These are phyloP conservation scores for Echites panduratus DNA, from an alignment of 257 asterid genomes.

Conservation along the genomic window DNA sequence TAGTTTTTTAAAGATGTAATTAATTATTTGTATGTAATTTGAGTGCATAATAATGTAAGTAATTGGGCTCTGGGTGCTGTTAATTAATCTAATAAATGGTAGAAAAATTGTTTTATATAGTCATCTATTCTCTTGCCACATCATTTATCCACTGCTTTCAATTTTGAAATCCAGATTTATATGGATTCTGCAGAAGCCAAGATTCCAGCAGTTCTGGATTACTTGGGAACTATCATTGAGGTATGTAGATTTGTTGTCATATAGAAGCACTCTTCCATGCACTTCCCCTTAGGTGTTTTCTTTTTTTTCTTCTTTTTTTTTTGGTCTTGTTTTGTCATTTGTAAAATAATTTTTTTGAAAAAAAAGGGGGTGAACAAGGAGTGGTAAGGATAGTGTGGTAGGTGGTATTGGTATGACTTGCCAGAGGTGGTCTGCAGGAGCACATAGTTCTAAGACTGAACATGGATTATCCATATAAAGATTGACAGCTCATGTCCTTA, in stretches of 20 bases:
- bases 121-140: background rate
- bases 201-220: conserved; percentile 88
- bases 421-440: background rate
- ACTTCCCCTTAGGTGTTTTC: background rate
- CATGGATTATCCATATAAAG: background rate
- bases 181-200: conserved; percentile 80
- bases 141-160: background rate
- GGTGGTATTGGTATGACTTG: background rate
- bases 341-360: no score
- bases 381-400: background rate
- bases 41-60: no score
- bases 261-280: background rate
- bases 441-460: background rate
- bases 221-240: conserved; percentile 83
- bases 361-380: background rate
- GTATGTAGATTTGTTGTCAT: conserved; percentile 29
- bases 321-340: no score
- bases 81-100: no score
- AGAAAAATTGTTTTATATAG: background rate
- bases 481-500: background rate
- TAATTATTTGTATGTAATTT: no score
- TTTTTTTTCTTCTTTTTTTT: background rate
- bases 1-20: background rate
- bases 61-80: no score
- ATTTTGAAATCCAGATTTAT: conserved; percentile 50